Base-by-base conservation (phyloP, 2,329 filamentous ascomycete genomes). In the Incumbomyces delicatus region DNA sequence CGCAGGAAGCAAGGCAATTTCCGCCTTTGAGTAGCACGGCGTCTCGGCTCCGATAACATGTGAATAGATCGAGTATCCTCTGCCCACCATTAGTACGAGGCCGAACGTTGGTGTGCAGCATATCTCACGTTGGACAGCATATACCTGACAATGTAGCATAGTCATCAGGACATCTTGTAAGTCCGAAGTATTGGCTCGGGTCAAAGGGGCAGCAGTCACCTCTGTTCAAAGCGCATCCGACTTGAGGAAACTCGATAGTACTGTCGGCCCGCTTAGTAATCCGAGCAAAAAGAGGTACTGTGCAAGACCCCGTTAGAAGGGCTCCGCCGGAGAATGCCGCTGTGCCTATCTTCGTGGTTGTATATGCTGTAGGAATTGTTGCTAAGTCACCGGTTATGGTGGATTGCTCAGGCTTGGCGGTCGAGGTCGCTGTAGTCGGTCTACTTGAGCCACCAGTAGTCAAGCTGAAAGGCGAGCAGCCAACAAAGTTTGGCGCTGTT, bases 401-500 rank as follows among this genome's bases (percentile, higher is more conserved):
- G 3, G 48, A 37, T 22, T 51, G 29, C 10, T 36, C 36, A 14
- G 47, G 35, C 30, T 50, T 44, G 29, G 12, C 44, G 10, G 37
- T 41, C 2, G 50, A 47, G 2, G 48, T 45, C 11, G 56, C 47
- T n/a, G 43, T 20, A 12, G 41, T 16, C 6, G 49, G 47, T 20
- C 33, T 43, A n/a, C 42, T 46, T n/a, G 49, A 27, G 12, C 47
- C 30, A n/a, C 36, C 27, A 8, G 46, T 41, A 14, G 48, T 40
- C 3, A 47, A 31, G 20, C 44, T 47, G 20, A 46, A 44, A n/a
- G 55, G 53, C 3, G 57, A 57, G 39, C 57, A 58, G 36, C 57
- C 57, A 29, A 58, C 57, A 40, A 57, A 58, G 33, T 56, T 50
- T 7, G 57, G 57, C 11, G 57, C 57, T 11, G 53, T 53, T 41